A percentile compares a stretch with the other conserved stretches of the same genome.
phyloP scores from a whole-genome alignment of 805 yeast species.

The Teunomyces gatunensis region DNA sequence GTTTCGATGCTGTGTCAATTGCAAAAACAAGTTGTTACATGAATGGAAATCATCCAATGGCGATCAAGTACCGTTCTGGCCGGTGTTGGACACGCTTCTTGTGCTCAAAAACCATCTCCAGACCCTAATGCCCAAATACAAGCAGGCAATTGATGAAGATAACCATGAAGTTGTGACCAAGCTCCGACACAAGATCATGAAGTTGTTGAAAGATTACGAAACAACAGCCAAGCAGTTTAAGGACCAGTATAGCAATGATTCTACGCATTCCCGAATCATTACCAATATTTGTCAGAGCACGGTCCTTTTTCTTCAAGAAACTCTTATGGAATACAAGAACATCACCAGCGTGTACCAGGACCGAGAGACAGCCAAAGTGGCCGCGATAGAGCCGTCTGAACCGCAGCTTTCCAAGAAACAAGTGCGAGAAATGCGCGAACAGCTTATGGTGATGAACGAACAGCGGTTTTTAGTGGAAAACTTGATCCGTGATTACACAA shows the following conservation, averaged over 20 bases:
- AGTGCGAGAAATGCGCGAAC: conserved; percentile 62
- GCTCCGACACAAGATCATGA: conserved; percentile 21
- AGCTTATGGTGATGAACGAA: conserved; percentile 82
- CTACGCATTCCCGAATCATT: conserved; percentile 26
- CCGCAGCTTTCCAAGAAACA: conserved; percentile 44
- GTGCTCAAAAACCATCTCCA: conserved; percentile 21
- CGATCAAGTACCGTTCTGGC: conserved; percentile 15
- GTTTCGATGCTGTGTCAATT: conserved; percentile 65
- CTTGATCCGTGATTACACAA: conserved; percentile 60
- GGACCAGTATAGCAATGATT: conserved; percentile 11
- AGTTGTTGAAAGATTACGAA: conserved; percentile 33
- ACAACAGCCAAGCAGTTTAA: conserved; percentile 21
- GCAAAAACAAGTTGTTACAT: conserved; percentile 61
- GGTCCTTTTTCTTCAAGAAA: conserved; percentile 61
- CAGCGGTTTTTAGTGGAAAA: conserved; percentile 71
- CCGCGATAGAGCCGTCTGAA: conserved; percentile 5
- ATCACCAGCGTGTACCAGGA: conserved; percentile 48
- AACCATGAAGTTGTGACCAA: conserved; percentile 16
- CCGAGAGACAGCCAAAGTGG: conserved; percentile 21
- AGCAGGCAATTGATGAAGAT: conserved; percentile 10
- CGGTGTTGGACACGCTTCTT: conserved; percentile 17
- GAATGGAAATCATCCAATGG: conserved; percentile 30
- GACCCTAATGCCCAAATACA: conserved; percentile 21
- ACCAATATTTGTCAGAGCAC: conserved; percentile 57
- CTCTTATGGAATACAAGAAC: conserved; percentile 61